These are phyloP conservation scores for Mallotus nudiflorus DNA, from an alignment of 345 rosid species.

Conservation along the genomic window DNA sequence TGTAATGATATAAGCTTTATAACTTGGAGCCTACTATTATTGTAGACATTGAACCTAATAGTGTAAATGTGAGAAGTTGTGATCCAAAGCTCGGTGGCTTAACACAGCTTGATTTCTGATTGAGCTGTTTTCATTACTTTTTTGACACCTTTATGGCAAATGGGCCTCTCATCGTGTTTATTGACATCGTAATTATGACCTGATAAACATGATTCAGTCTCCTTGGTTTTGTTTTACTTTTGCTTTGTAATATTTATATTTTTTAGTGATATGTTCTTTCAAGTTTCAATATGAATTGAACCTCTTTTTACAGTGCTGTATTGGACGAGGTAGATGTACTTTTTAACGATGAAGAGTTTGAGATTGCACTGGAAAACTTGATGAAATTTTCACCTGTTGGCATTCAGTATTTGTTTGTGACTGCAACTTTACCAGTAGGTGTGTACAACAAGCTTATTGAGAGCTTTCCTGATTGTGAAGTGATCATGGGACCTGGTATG, in stretches of 20 bases:
- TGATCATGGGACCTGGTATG: conserved; percentile 90
- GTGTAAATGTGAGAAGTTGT: not conserved
- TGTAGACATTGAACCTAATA: not conserved
- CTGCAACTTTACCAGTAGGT: conserved; percentile 85
- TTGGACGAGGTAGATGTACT: conserved; percentile 93
- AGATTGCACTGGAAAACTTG: conserved; percentile 65
- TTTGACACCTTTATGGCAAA: not conserved
- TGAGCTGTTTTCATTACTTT: not conserved
- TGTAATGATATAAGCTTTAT: not conserved
- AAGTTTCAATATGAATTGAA: not conserved
- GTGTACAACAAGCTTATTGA: conserved; percentile 83
- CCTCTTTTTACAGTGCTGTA: conserved; percentile 56
- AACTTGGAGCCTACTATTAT: not conserved
- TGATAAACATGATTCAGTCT: not conserved
- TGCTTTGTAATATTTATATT: no score
- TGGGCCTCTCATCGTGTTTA: not conserved
- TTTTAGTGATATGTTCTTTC: not conserved
- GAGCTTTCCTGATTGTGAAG: conserved; percentile 80
- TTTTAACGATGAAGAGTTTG: conserved; percentile 78
- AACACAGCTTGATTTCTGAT: not conserved
- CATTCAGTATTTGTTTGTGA: conserved; percentile 82
- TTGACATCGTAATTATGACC: not conserved
- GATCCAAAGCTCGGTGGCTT: not conserved
- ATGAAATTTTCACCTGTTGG: conserved; percentile 68
- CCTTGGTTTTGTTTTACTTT: no score